These are phyloP conservation scores for Nicotiana otophora DNA, from an alignment of 257 asterid genomes.

Conservation along the genomic window DNA sequence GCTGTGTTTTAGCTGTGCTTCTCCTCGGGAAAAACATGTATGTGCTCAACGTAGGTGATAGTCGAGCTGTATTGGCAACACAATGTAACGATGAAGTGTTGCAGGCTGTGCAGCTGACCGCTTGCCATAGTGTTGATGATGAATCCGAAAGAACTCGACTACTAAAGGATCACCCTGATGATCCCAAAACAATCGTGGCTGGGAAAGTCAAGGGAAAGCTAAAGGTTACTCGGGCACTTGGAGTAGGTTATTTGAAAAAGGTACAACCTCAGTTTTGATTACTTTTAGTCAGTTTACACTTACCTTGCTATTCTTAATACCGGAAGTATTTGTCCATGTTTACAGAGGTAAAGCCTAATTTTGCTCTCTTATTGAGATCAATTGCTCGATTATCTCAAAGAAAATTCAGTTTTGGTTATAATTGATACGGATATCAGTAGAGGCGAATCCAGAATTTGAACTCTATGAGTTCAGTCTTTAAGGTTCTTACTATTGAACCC, in stretches of 20 bases:
- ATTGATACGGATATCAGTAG: not conserved
- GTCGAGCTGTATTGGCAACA: conserved; percentile 91
- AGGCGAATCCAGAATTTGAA: too few species aligned
- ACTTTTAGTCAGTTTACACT: not conserved
- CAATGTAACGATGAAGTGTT: conserved; percentile 25
- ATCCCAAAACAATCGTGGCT: conserved; percentile 45
- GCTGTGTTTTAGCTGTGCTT: conserved; percentile 67
- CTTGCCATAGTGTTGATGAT: conserved; percentile 72
- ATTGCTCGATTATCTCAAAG: not conserved
- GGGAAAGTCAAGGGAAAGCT: conserved; percentile 91
- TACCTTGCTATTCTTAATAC: not conserved
- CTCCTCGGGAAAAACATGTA: conserved; percentile 76
- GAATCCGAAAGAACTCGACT: conserved; percentile 67
- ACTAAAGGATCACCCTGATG: conserved; percentile 70
- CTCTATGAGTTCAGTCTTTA: too few species aligned
- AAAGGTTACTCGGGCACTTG: conserved; percentile 90
- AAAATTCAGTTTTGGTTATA: not conserved
- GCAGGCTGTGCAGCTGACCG: conserved; percentile 69
- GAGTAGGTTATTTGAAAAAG: conserved; percentile 96
- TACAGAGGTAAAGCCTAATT: not conserved
- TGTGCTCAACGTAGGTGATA: conserved; percentile 79
- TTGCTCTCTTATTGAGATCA: not conserved
- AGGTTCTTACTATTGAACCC: too few species aligned
- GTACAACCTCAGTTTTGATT: conserved; percentile 27
- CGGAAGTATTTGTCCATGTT: not conserved